Evolutionary conservation across 208 protist species (phyloP).

Genomic region (Trypanosoma scelopori): DNA sequence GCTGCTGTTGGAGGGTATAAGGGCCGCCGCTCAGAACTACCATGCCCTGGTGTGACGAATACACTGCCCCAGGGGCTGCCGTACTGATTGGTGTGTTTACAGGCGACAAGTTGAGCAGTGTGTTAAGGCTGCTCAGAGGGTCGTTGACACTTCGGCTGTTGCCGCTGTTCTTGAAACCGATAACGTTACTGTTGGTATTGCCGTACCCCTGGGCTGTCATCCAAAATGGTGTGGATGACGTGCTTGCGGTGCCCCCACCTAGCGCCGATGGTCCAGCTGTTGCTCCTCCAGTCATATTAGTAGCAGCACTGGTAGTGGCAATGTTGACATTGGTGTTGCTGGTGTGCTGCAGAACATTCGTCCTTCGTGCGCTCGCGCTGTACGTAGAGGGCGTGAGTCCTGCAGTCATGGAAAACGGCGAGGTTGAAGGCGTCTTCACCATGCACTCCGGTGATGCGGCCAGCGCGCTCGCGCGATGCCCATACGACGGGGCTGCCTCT

Average conservation of each 20-base stretch:
- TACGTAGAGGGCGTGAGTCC: slow-evolving; percentile 20
- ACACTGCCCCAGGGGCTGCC: neutral
- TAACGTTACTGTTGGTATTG: neutral
- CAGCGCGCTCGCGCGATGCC: neutral
- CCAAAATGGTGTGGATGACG: slow-evolving; percentile 8
- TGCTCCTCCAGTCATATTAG: neutral
- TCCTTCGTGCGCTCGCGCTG: neutral
- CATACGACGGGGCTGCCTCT: neutral
- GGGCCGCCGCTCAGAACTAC: slow-evolving; percentile 4
- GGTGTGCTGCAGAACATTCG: slow-evolving; percentile 2
- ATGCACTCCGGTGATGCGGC: slow-evolving; percentile 12
- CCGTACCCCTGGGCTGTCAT: neutral
- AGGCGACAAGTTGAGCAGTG: slow-evolving; percentile 16
- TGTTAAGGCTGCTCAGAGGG: slow-evolving; percentile 9
- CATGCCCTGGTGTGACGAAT: neutral
- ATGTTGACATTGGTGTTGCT: neutral
- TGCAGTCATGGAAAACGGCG: slow-evolving; percentile 3
- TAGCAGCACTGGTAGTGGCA: neutral
- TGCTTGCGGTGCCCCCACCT: neutral
- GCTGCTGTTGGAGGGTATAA: slow-evolving; percentile 13
- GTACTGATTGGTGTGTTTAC: slow-evolving; percentile 12
- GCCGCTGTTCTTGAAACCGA: neutral
- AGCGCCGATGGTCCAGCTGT: neutral
- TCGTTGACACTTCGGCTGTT: slow-evolving; percentile 10
- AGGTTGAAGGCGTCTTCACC: slow-evolving; percentile 8